Percentiles rank a stretch among this genome's conserved stretches.
phyloP scores from a whole-genome alignment of 106 monocot species.

The Allium fistulosum region DNA sequence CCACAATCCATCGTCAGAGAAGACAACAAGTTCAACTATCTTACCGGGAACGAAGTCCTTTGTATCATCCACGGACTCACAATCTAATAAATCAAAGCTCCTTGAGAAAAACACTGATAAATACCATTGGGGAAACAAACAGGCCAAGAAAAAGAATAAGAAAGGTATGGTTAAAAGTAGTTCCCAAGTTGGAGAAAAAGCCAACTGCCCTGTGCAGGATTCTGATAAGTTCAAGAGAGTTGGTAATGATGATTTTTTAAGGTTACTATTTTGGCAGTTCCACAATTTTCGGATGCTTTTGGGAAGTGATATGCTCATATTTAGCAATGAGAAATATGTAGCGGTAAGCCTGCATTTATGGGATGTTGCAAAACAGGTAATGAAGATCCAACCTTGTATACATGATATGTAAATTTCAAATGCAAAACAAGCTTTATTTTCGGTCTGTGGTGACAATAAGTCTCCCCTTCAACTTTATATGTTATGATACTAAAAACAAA shows the following conservation, averaged over 20 bases:
- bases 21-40: conserved; percentile 39
- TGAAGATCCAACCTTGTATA: too few relatives aligned
- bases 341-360: conserved; percentile 94
- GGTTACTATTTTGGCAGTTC: conserved; percentile 91
- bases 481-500: too few relatives aligned
- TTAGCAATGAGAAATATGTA: conserved; percentile 99
- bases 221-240: conserved; percentile 58
- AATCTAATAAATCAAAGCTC: conserved; percentile 28
- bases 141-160: conserved; percentile 35
- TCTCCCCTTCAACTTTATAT: too few relatives aligned
- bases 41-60: conserved; percentile 50
- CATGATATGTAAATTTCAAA: too few relatives aligned
- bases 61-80: conserved; percentile 32
- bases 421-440: too few relatives aligned
- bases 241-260: conserved; percentile 67
- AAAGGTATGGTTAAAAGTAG: conserved; percentile 30
- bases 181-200: conserved; percentile 65
- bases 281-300: conserved; percentile 98
- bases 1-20: conserved; percentile 35
- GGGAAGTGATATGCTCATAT: conserved; percentile 87
- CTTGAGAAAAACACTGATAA: conserved; percentile 42
- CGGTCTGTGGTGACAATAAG: too few relatives aligned
- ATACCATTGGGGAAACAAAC: conserved; percentile 35
- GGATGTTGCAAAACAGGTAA: conserved; percentile 86
- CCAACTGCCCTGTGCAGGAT: conserved; percentile 57